Evolutionary conservation across 1,284 basidiomycete genomes (phyloP), one percentile per base, ranked within the genome.

Genomic region (Leccinum glutinopallens): DNA sequence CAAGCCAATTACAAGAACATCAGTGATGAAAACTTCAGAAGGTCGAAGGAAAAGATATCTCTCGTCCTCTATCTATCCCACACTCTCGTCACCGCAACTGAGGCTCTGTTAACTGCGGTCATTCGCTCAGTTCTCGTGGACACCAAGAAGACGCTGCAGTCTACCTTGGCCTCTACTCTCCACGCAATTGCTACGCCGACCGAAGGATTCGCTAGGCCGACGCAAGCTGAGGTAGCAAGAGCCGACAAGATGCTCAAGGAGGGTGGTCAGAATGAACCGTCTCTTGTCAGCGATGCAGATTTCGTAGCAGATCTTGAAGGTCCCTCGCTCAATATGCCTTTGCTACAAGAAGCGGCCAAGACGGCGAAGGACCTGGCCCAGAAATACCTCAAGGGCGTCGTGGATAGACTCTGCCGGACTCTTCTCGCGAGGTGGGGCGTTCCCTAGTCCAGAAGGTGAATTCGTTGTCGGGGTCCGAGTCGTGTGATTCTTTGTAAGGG

Each of bases 301-400:
- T 80, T 81, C 58, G 62, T 81, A 6, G 49, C 63, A 0, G 62
- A 68, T 39, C 67, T 81, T 2, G 68, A 75, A 35, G 37, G 25
- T 19, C 58, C 67, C 19, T 65, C 56, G 1, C 58, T 53, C 9
- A 60, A 64, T 8, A 59, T 55, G n/a, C 72, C 73, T 39, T 8
- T 59, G 5, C 25, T 76, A 41, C 66, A 66, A n/a, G 67, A 67
- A 5, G 65, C 59, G 19, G 72, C 74, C 57, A 73, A 69, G 6
- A 60, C 61, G 1, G 67, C 78, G 0, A 69, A 66, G 13, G 63
- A 67, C 3, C 55, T 71, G 3, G 71, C 71, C 0, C 65, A 75
- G 33, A 66, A 66, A 13, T 67, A 73, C 63, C 69, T 80, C 2
- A 67, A 57, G 7, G 32, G 17, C 2, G 56, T 61, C 5, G 67